These are phyloP conservation scores for Irpex sp. DNA, from an alignment of 1,284 basidiomycete species.

Conservation along the genomic window DNA sequence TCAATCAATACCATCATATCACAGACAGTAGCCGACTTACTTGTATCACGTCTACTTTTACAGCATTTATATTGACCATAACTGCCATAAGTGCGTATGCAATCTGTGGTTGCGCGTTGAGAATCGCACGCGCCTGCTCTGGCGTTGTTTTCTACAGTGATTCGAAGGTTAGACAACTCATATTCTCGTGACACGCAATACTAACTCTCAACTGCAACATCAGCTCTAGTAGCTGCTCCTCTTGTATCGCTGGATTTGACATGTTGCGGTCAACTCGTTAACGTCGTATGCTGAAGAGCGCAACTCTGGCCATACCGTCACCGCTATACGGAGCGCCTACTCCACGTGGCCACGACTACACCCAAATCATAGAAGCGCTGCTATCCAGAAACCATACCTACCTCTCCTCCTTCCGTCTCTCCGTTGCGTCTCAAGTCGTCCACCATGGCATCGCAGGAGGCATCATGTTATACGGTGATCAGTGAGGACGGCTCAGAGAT, in stretches of 20 bases:
- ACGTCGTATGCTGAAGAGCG: background rate
- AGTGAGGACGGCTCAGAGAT: slow-evolving; percentile 76
- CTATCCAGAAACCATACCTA: slow-evolving; percentile 6
- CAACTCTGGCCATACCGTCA: background rate
- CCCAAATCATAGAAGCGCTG: slow-evolving; percentile 6
- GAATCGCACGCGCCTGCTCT: slow-evolving; percentile 59
- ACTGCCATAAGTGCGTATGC: slow-evolving; percentile 71
- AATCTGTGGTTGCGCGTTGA: slow-evolving; percentile 70
- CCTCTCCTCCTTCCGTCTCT: slow-evolving; percentile 5
- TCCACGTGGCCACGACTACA: slow-evolving; percentile 4
- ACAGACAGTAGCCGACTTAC: slow-evolving; percentile 30
- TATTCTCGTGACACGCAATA: slow-evolving; percentile 2
- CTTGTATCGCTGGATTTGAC: slow-evolving; percentile 28
- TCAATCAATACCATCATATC: background rate
- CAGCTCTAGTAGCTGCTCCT: slow-evolving; percentile 66
- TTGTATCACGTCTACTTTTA: slow-evolving; percentile 71
- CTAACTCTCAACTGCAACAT: slow-evolving; percentile 62
- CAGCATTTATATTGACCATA: slow-evolving; percentile 72
- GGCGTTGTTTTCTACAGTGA: slow-evolving; percentile 63
- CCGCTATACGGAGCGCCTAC: background rate
- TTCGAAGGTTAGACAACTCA: background rate
- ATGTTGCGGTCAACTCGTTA: slow-evolving; percentile 10
- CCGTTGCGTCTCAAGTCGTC: background rate
- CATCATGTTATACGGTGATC: slow-evolving; percentile 82
- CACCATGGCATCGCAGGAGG: slow-evolving; percentile 39